These are phyloP conservation scores for Vaccinium corymbosum DNA, from an alignment of 148 eudicot species.

Conservation along the genomic window DNA sequence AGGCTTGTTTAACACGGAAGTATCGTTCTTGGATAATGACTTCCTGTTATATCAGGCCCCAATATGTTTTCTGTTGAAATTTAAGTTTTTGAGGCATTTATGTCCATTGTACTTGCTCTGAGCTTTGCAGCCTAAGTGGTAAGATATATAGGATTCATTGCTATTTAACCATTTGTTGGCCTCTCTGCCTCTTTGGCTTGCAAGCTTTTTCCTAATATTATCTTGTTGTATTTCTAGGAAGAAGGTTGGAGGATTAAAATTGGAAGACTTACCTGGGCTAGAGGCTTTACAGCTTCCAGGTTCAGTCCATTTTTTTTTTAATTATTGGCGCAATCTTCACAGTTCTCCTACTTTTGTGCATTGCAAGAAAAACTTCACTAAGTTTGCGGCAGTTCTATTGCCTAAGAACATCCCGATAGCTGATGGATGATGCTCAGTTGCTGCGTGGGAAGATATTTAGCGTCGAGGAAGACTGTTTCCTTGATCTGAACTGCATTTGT, in stretches of 20 bases:
- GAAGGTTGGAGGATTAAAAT: slow-evolving; percentile 85
- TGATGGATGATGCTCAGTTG: neutral
- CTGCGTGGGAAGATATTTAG: neutral
- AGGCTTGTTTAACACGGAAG: neutral
- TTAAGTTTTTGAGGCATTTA: neutral
- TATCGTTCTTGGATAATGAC: neutral
- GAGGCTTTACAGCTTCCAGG: slow-evolving; percentile 89
- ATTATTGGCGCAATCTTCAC: slow-evolving; percentile 34
- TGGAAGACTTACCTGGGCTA: slow-evolving; percentile 91
- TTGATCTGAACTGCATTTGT: neutral
- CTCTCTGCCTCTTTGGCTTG: slow-evolving; percentile 3
- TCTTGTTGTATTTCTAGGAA: slow-evolving; percentile 44
- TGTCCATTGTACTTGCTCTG: neutral
- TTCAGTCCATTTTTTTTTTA: slow-evolving; percentile 14
- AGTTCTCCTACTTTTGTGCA: slow-evolving; percentile 33
- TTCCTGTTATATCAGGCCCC: neutral
- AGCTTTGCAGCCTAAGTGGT: neutral
- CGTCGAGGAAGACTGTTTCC: slow-evolving; percentile 12
- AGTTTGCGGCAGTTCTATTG: neutral
- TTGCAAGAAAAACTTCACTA: neutral
- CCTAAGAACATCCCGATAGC: neutral
- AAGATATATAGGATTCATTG: neutral
- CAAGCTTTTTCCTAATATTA: slow-evolving; percentile 3
- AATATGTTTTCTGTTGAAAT: neutral
- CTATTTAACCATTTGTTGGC: neutral